Conservation (phyloP, 169 alveolate species). For the Eimeria sp. region DNA sequence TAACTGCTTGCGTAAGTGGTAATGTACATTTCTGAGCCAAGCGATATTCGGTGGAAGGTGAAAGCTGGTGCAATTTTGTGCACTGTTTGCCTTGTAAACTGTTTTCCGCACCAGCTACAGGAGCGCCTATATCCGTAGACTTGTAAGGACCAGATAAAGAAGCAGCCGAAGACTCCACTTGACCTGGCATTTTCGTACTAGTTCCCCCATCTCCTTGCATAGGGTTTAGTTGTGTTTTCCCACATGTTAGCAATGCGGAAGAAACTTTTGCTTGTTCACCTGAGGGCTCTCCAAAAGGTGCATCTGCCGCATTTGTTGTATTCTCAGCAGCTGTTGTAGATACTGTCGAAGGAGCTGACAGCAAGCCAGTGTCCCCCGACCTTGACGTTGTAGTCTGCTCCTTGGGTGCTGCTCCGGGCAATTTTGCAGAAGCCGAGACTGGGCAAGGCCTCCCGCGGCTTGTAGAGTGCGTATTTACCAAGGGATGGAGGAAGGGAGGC, state of each 20-base stretch:
- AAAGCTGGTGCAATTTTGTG: neutral
- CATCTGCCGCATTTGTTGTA: conserved; percentile 5
- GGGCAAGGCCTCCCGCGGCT: neutral
- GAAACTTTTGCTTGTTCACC: neutral
- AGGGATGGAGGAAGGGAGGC: conserved; percentile 35
- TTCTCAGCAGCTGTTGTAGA: conserved; percentile 39
- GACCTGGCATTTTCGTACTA: neutral
- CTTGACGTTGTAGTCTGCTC: conserved; percentile 7
- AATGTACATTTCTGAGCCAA: neutral
- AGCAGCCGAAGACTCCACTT: neutral
- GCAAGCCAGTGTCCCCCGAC: neutral
- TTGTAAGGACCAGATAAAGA: neutral
- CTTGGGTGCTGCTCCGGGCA: neutral
- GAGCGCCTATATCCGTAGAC: neutral
- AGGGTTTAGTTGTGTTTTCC: neutral
- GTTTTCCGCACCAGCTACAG: neutral
- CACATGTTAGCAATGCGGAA: neutral
- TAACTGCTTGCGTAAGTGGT: neutral
- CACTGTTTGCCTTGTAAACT: neutral
- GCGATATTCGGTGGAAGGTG: neutral
- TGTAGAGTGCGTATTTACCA: neutral
- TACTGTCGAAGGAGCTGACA: conserved; percentile 51
- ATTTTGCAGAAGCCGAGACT: neutral
- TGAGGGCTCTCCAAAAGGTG: conserved; percentile 10
- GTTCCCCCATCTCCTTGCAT: neutral